Evolutionary conservation across 306 rosid genomes (phyloP), one percentile per base, ranked within the genome.

Genomic region (Cucurbita maxima): DNA sequence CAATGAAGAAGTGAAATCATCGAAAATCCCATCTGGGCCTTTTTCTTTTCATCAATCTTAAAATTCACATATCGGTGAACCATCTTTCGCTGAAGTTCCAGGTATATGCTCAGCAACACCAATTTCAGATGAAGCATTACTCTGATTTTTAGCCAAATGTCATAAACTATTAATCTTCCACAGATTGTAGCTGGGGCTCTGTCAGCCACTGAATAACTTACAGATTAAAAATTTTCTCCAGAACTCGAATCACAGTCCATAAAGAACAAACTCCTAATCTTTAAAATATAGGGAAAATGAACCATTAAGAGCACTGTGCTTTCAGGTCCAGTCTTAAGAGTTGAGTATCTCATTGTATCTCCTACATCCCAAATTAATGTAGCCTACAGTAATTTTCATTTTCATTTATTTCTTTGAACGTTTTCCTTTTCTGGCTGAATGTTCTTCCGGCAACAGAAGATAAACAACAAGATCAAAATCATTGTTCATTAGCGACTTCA

Each of bases 81-180:
- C 81, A 88, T 89, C 92, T 89, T 92, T 80, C 90, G 86, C 88
- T 89, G 94, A 63, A 89, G 84, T 78, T 86, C 96, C 67, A 75
- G 70, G 83, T 75, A 90, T 30, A 87, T 83, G 83, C 53, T 83
- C 95, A 50, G 82, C 87, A 70, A 86, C 88, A 41, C 92, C 96
- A 92, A 86, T 87, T 82, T 96, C 98, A 18, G 96, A 90, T 10
- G 88, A 89, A 75, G 92, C 87, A 75, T 88, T 85, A 71, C 85
- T 75, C 92, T 86, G 40, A 51, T 77, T 19, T 13, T 30, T 25
- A 37, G 59, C 40, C 52, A 4, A 58, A 37, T 37, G 6, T 10
- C 36, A 16, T 44, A 45, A 60, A 60, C 5, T 14, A 25, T 1
- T 13, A 10, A 20, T 7, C 19, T 43, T 7, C 53, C 66, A 13